Percentiles rank a stretch among this genome's conserved stretches.
phyloP scores from a whole-genome alignment of 176 grass and related monocot genomes.

The Cenchrus fungigraminus region DNA sequence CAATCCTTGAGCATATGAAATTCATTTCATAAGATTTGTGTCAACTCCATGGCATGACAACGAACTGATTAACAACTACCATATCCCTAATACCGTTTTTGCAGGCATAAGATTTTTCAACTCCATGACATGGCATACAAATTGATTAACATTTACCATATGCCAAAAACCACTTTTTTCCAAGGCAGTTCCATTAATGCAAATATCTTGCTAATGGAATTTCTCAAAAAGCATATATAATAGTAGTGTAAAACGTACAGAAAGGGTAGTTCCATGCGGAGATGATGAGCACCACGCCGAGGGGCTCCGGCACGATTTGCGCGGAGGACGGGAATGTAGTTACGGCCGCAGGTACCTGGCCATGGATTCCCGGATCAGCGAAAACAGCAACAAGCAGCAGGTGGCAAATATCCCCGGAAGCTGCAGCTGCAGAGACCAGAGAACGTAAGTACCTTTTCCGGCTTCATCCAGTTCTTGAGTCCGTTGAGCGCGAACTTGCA shows the following conservation, averaged over 20 bases:
- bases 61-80: background rate
- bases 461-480: slow-evolving; percentile 90
- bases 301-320: slow-evolving; percentile 73
- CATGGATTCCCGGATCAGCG: background rate
- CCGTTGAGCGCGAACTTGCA: slow-evolving; percentile 67
- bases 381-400: background rate
- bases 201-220: background rate
- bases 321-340: slow-evolving; percentile 85
- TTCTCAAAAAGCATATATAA: background rate
- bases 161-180: background rate
- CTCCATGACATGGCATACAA: too few relatives aligned
- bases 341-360: slow-evolving; percentile 63
- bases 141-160: too few relatives aligned
- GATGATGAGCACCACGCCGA: slow-evolving; percentile 84
- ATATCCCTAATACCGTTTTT: background rate
- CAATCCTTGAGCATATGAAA: slow-evolving; percentile 25
- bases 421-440: background rate
- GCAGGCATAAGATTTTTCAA: too few relatives aligned
- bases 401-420: too few relatives aligned
- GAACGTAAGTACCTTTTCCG: slow-evolving; percentile 59
- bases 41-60: background rate
- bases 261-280: slow-evolving; percentile 98
- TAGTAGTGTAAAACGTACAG: slow-evolving; percentile 49
- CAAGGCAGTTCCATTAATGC: background rate
- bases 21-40: background rate